A percentile compares a stretch with the other conserved stretches of the same genome.
Conservation (phyloP, 257 asterid species). For the Schizonepeta tenuifolia region DNA sequence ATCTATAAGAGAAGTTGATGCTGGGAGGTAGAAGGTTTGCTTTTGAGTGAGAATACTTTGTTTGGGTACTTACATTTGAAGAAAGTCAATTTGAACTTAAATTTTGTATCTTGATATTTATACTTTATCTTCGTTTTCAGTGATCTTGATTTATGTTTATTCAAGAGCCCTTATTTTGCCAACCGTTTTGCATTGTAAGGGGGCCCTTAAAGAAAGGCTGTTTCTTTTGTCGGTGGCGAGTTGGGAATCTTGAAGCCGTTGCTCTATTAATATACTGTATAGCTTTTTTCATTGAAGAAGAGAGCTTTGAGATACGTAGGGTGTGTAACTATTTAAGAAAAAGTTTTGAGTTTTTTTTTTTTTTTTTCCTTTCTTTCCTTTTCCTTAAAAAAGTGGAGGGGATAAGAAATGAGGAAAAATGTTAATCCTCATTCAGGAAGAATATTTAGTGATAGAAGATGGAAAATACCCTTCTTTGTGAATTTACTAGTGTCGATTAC, state of each 20-base stretch:
- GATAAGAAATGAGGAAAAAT: constrained; percentile 49
- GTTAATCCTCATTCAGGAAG: constrained; percentile 68
- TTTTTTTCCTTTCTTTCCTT: too few species aligned
- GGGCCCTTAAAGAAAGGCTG: constrained; percentile 30
- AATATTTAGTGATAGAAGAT: constrained; percentile 70
- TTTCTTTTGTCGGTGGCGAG: constrained; percentile 45
- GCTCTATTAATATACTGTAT: constrained; percentile 20
- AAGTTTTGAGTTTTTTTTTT: not conserved
- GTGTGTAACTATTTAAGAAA: not conserved
- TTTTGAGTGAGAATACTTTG: constrained; percentile 24
- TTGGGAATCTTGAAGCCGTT: constrained; percentile 15
- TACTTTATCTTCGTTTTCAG: constrained; percentile 1
- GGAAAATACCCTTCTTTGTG: constrained; percentile 83
- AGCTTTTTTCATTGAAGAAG: constrained; percentile 20
- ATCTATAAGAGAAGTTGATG: constrained; percentile 37
- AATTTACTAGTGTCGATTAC: constrained; percentile 74
- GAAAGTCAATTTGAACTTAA: constrained; percentile 11
- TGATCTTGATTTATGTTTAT: constrained; percentile 39
- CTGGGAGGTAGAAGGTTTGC: constrained; percentile 31
- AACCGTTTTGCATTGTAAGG: constrained; percentile 25
- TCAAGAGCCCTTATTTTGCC: constrained; percentile 28
- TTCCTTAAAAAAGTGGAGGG: constrained; percentile 2
- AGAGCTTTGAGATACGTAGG: constrained; percentile 24
- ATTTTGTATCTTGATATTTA: constrained; percentile 7
- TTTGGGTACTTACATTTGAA: constrained; percentile 1